phyloP scores from a whole-genome alignment of 768 basidiomycete genomes.

The Leucogyrophana mollusca region DNA sequence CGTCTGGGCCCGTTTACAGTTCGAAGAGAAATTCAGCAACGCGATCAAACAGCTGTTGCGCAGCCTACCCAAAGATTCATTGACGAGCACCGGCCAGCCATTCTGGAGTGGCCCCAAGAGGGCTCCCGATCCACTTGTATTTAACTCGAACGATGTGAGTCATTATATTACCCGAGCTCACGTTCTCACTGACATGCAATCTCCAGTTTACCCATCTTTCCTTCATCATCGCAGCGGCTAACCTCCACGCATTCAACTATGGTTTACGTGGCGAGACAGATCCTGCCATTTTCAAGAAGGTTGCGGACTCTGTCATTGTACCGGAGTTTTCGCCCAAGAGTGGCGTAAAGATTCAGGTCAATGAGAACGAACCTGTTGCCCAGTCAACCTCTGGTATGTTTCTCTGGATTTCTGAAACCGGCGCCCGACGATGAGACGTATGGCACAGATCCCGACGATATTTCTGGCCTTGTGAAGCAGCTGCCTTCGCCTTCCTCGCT shows the following conservation, averaged over 20 bases:
- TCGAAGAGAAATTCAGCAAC: slow-evolving; percentile 92
- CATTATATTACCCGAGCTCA: neutral
- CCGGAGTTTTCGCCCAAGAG: slow-evolving; percentile 93
- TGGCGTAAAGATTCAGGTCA: slow-evolving; percentile 91
- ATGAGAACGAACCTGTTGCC: slow-evolving; percentile 85
- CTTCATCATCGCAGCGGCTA: slow-evolving; percentile 91
- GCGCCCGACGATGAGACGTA: slow-evolving; percentile 5
- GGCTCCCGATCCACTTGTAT: slow-evolving; percentile 87
- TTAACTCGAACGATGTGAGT: slow-evolving; percentile 85
- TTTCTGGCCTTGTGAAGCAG: slow-evolving; percentile 56
- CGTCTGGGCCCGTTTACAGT: slow-evolving; percentile 92
- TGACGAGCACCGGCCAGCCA: slow-evolving; percentile 89
- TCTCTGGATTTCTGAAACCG: neutral
- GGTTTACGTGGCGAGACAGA: slow-evolving; percentile 90
- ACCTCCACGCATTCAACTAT: slow-evolving; percentile 97
- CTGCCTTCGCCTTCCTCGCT: slow-evolving; percentile 89
- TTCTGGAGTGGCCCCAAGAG: slow-evolving; percentile 99
- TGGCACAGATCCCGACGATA: slow-evolving; percentile 45
- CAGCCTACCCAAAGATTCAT: slow-evolving; percentile 92
- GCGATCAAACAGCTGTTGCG: slow-evolving; percentile 89
- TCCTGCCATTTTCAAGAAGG: slow-evolving; percentile 73
- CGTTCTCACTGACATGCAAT: slow-evolving; percentile 10
- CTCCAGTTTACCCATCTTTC: slow-evolving; percentile 77
- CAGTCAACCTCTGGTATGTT: slow-evolving; percentile 37
- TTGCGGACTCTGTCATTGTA: slow-evolving; percentile 79